Base-by-base conservation (phyloP, 768 basidiomycete species). In the Austroboletus eburneus region DNA sequence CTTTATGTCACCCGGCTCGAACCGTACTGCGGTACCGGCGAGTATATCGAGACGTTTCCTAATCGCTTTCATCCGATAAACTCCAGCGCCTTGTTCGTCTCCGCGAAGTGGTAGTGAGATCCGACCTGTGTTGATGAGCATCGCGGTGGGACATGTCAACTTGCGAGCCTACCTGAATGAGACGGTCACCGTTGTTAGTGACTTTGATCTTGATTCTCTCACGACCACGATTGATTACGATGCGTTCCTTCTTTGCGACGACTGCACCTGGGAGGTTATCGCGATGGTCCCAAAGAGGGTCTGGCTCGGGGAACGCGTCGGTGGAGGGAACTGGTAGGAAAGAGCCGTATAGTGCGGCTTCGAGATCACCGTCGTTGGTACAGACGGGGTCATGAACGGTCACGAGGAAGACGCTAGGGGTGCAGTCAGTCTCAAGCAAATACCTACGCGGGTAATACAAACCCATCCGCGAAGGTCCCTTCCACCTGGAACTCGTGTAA, bases 301-400 rank as follows among this genome's bases (percentile, higher is more conserved):
- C 71, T 14, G 69, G 50, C 21, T 74, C 58, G 0, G 87, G 81
- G 71, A 98, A 99, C 2, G 70, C 48, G 47, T 78, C 71, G 10
- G 77, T 64, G 0, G 77, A 63, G 0, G 94, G 95, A 3, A 86
- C 63, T 3, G 95, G 95, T 1, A 97, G 72, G 70, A 97, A 97
- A 0, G 92, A 94, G 9, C 93, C 92, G 51, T 92, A 91, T n/a
- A 99, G 74, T 0, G 95, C 94, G n/a, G 83, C 79, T 4, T 69
- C 70, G 17, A 97, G 70, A 59, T 94, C 70, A 1, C 92, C 91
- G 33, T 77, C 67, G 48, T 91, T 83, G 0, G 91, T 84, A 62
- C 86, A 91, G 51, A 99, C 85, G 17, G 96, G 95, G 57, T 95
- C 87, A 59, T 97, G 94, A 1, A 98, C 91, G 1, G 95, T 95